Conservation (phyloP, 352 stramenopile genomes). For the Poterioochromonas sp. region DNA sequence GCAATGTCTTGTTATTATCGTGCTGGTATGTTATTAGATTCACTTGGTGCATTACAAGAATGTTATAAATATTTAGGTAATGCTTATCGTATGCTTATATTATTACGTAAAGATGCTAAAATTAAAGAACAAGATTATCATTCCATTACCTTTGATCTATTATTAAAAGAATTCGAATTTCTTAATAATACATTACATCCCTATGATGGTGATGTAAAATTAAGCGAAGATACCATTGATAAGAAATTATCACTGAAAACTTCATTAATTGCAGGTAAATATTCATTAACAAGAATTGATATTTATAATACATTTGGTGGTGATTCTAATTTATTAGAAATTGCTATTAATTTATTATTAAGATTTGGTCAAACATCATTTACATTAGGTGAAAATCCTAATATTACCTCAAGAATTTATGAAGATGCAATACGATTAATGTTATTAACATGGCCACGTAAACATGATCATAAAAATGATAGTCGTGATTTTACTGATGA, state of each 20-base stretch:
- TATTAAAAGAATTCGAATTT: too few species aligned
- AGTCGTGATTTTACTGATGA: too few species aligned
- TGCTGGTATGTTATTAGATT: not conserved
- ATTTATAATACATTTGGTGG: not conserved
- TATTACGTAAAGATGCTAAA: too few species aligned
- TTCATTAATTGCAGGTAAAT: too few species aligned
- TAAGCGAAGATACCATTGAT: too few species aligned
- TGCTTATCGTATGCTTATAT: not conserved
- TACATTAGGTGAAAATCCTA: not conserved
- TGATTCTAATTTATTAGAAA: slow-evolving; percentile 22
- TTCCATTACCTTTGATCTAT: too few species aligned
- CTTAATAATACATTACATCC: too few species aligned
- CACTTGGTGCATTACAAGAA: not conserved
- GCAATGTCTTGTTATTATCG: slow-evolving; percentile 25
- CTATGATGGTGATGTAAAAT: too few species aligned
- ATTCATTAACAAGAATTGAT: not conserved
- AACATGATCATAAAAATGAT: too few species aligned
- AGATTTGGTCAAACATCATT: slow-evolving; percentile 3
- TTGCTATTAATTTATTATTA: not conserved
- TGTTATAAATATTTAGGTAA: not conserved
- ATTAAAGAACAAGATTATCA: too few species aligned
- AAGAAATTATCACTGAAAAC: too few species aligned
- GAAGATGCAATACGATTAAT: slow-evolving; percentile 14
- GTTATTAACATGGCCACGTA: too few species aligned
- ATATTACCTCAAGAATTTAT: slow-evolving; percentile 6